Percentiles rank a stretch among this genome's conserved stretches.
Evolutionary conservation across 441 rosid genomes (phyloP).

Genomic region (Pelargonium exstipulatum): DNA sequence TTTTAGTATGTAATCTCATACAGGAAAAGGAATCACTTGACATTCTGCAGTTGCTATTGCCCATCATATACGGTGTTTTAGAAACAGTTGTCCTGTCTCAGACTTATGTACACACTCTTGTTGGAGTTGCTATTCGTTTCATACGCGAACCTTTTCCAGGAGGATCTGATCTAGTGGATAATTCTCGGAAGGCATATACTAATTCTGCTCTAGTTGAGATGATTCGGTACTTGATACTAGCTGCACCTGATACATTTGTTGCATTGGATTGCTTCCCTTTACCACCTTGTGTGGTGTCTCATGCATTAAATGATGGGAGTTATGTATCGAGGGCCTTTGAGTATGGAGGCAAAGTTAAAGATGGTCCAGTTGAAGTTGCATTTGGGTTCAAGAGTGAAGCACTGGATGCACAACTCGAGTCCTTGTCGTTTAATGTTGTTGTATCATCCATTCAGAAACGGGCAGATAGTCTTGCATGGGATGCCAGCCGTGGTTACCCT

Average conservation of each 20-base stretch:
- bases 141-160: slow-evolving; percentile 85
- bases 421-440: slow-evolving; percentile 60
- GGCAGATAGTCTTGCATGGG: slow-evolving; percentile 74
- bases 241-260: slow-evolving; percentile 96
- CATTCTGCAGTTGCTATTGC: slow-evolving; percentile 80
- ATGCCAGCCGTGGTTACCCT: slow-evolving; percentile 64
- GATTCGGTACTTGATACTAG: slow-evolving; percentile 86
- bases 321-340: slow-evolving; percentile 64
- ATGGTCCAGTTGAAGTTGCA: slow-evolving; percentile 45
- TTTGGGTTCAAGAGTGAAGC: slow-evolving; percentile 52
- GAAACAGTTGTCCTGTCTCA: slow-evolving; percentile 85
- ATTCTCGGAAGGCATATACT: slow-evolving; percentile 93
- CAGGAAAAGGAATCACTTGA: slow-evolving; percentile 86
- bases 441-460: slow-evolving; percentile 67
- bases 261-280: slow-evolving; percentile 93
- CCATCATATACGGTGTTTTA: slow-evolving; percentile 80
- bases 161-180: slow-evolving; percentile 91
- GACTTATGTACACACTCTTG: slow-evolving; percentile 79
- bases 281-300: slow-evolving; percentile 69
- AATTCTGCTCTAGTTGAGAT: slow-evolving; percentile 83
- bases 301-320: slow-evolving; percentile 63
- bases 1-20: slow-evolving; percentile 25
- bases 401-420: slow-evolving; percentile 68
- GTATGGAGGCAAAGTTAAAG: slow-evolving; percentile 56
- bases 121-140: slow-evolving; percentile 67